Conservation (phyloP, 2,329 filamentous ascomycete species). For the Talaromyces sp. region DNA sequence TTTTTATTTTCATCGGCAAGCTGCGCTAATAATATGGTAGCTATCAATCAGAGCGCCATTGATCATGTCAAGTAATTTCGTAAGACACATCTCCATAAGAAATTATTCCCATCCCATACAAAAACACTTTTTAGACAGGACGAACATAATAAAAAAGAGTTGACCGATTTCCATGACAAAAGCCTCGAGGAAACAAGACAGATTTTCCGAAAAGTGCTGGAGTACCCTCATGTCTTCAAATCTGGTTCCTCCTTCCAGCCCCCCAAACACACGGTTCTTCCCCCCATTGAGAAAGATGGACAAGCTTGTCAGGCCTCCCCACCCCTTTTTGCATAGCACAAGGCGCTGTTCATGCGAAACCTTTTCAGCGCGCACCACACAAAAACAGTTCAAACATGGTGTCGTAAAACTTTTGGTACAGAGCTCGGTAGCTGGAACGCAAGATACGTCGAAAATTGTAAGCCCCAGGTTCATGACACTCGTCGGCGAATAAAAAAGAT, state of each 20-base stretch:
- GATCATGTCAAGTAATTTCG: conserved; percentile 26
- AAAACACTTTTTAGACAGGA: conserved; percentile 5
- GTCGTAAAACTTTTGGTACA: conserved; percentile 12
- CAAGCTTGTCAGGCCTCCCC: conserved; percentile 12
- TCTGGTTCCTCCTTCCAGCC: conserved; percentile 24
- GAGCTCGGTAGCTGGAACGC: conserved; percentile 13
- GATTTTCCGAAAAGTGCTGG: conserved; percentile 5
- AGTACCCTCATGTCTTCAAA: neutral
- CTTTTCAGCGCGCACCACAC: conserved; percentile 3
- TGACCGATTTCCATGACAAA: conserved; percentile 31
- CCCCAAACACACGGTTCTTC: conserved; percentile 30
- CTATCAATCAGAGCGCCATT: conserved; percentile 22
- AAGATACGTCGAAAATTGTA: conserved; percentile 6
- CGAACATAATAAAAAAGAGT: conserved; percentile 21
- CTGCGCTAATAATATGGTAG: conserved; percentile 11
- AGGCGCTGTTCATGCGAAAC: conserved; percentile 6
- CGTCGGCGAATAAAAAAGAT: neutral
- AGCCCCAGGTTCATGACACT: conserved; percentile 12
- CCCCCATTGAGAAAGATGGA: conserved; percentile 19
- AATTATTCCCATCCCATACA: conserved; percentile 4
- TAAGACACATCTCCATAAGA: conserved; percentile 31
- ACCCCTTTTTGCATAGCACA: conserved; percentile 1
- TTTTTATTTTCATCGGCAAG: conserved; percentile 18
- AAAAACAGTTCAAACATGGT: conserved; percentile 17
- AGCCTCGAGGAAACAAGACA: conserved; percentile 16